Evolutionary conservation across 257 asterid species (phyloP).

Genomic region (Solanum chiquidenum): DNA sequence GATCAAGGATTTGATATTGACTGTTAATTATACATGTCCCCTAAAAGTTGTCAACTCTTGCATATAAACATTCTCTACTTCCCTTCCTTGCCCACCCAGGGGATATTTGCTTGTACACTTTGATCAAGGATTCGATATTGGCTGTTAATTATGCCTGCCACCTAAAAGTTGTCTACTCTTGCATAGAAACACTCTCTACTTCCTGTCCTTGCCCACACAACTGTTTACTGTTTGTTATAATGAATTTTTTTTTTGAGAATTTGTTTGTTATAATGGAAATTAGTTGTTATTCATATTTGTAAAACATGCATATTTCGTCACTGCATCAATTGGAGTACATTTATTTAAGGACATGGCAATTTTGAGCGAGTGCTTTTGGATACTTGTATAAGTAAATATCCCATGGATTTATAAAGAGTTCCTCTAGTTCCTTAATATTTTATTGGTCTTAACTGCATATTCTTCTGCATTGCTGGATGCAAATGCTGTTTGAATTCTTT

Average conservation of each 20-base stretch:
- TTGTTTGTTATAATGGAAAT: not conserved
- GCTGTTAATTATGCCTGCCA: not conserved
- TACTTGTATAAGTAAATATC: not conserved
- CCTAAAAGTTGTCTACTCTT: not conserved
- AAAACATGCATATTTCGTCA: not conserved
- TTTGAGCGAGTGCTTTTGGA: not conserved
- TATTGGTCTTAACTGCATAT: not conserved
- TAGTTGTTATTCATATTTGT: not conserved
- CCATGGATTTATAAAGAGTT: not conserved
- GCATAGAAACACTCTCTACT: not conserved
- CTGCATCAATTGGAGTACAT: not conserved
- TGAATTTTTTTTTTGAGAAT: not conserved
- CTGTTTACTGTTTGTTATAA: not conserved
- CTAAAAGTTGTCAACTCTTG: not conserved
- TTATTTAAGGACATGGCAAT: not conserved
- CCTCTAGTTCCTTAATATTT: not conserved
- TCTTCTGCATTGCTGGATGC: slow-evolving; percentile 21
- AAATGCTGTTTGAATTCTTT: not conserved
- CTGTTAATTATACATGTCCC: not conserved
- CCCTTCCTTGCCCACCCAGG: not conserved
- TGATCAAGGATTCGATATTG: not conserved
- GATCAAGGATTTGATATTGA: not conserved
- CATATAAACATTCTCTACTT: not conserved
- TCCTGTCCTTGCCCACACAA: not conserved
- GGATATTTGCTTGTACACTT: not conserved